Evolutionary conservation across 495 filamentous ascomycete genomes (phyloP).

Genomic region (Neurospora sp.): DNA sequence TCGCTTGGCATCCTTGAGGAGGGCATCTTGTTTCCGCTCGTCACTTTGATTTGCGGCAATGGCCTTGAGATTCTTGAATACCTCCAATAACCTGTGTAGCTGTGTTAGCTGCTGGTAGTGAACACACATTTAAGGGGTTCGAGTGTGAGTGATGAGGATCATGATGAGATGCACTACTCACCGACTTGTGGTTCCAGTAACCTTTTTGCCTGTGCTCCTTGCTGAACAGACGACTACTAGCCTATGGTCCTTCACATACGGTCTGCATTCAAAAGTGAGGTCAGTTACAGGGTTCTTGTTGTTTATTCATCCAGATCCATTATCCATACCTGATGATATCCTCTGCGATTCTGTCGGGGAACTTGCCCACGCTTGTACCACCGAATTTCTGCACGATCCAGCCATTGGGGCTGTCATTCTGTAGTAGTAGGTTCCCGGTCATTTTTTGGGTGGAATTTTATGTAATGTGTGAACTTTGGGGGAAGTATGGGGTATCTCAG

Average conservation of each 20-base stretch:
- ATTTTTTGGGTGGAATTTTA: slow-evolving; percentile 7
- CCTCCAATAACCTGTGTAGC: slow-evolving; percentile 35
- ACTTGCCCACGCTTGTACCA: slow-evolving; percentile 54
- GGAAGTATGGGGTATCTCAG: not conserved
- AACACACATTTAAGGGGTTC: not conserved
- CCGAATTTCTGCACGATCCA: slow-evolving; percentile 88
- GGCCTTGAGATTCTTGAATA: slow-evolving; percentile 55
- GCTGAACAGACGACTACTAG: slow-evolving; percentile 91
- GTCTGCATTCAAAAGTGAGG: slow-evolving; percentile 32
- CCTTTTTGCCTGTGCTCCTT: slow-evolving; percentile 79
- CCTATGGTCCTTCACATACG: slow-evolving; percentile 52
- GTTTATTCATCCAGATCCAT: not conserved
- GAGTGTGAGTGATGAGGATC: slow-evolving; percentile 5
- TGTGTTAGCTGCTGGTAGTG: not conserved
- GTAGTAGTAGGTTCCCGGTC: slow-evolving; percentile 13
- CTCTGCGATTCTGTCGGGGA: slow-evolving; percentile 30
- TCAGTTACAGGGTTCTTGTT: not conserved
- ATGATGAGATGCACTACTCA: slow-evolving; percentile 37
- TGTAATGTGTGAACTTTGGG: not conserved
- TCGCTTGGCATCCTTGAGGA: slow-evolving; percentile 59
- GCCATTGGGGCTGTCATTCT: slow-evolving; percentile 28
- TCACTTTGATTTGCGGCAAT: slow-evolving; percentile 58
- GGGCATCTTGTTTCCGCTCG: slow-evolving; percentile 47
- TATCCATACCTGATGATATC: slow-evolving; percentile 24
- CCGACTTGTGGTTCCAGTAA: slow-evolving; percentile 89